These are phyloP conservation scores for Agaricus subrufescens DNA, from an alignment of 768 basidiomycete species.

Conservation along the genomic window DNA sequence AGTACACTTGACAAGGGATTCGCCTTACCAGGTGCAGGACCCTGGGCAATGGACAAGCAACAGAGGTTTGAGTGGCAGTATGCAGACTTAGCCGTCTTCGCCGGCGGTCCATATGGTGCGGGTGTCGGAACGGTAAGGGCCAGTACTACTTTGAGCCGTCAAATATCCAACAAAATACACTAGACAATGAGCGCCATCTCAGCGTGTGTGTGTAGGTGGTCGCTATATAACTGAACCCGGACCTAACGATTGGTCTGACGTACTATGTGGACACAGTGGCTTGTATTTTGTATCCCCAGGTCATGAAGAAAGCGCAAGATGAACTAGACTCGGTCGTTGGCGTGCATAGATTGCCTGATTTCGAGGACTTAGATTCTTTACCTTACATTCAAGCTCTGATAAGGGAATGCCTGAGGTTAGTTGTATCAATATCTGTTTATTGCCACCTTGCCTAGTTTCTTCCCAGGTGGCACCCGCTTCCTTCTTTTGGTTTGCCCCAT, in stretches of 20 bases:
- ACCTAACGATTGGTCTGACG: no score
- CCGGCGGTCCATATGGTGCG: slow-evolving; percentile 23
- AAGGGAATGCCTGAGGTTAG: slow-evolving; percentile 19
- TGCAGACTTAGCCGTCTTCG: slow-evolving; percentile 34
- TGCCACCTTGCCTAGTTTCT: background rate
- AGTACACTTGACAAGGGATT: slow-evolving; percentile 13
- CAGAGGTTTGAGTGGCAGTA: slow-evolving; percentile 33
- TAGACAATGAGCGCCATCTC: slow-evolving; percentile 13
- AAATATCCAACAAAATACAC: background rate
- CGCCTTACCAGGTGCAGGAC: slow-evolving; percentile 26
- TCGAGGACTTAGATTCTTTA: slow-evolving; percentile 23
- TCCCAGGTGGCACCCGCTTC: slow-evolving; percentile 19
- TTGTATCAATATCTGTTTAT: background rate
- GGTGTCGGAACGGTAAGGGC: slow-evolving; percentile 18
- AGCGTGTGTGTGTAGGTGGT: slow-evolving; percentile 13
- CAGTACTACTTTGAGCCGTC: background rate
- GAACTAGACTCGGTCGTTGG: slow-evolving; percentile 31
- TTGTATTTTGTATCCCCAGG: slow-evolving; percentile 25
- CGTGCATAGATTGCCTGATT: slow-evolving; percentile 23
- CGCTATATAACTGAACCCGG: no score
- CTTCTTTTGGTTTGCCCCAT: slow-evolving; percentile 28
- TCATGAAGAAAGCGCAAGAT: slow-evolving; percentile 26
- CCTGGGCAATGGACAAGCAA: slow-evolving; percentile 34
- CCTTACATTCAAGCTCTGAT: slow-evolving; percentile 22
- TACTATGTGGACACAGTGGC: slow-evolving; percentile 17